phyloP scores from a whole-genome alignment of 2,329 filamentous ascomycete species.

The Colletotrichum somersetense region DNA sequence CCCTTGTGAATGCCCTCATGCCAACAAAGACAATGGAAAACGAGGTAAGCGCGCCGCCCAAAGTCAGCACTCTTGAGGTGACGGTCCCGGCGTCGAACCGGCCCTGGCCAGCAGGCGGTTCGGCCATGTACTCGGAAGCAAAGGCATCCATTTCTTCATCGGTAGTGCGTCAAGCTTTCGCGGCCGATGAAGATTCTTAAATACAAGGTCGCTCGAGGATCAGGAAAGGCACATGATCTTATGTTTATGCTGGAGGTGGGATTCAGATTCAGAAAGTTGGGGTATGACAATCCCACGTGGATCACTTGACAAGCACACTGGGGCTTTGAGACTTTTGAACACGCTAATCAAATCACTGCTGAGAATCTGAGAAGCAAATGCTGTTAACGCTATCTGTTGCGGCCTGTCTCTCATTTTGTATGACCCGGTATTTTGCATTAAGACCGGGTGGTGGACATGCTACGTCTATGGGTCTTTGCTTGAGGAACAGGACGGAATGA shows the following conservation, averaged over 20 bases:
- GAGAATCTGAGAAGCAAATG: not conserved
- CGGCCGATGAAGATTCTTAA: not conserved
- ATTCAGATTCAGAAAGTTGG: not conserved
- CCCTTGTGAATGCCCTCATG: conserved; percentile 25
- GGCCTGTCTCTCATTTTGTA: not conserved
- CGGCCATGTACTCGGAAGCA: conserved; percentile 32
- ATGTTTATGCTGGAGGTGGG: not conserved
- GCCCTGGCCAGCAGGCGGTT: conserved; percentile 23
- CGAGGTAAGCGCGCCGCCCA: conserved; percentile 16
- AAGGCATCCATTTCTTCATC: conserved; percentile 20
- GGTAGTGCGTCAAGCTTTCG: not conserved
- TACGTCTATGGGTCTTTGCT: not conserved
- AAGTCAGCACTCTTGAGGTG: conserved; percentile 10
- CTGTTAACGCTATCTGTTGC: too few relatives aligned
- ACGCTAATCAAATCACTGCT: not conserved
- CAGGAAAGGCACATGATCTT: not conserved
- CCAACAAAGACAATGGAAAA: conserved; percentile 26
- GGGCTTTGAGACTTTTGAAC: not conserved
- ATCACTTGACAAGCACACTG: not conserved
- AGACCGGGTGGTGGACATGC: not conserved
- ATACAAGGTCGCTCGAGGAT: not conserved
- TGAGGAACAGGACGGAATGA: not conserved
- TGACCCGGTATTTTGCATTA: not conserved
- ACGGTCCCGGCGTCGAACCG: conserved; percentile 31
- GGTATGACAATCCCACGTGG: not conserved